Evolutionary conservation across 2,329 filamentous ascomycete species (phyloP).

Genomic region (Cercospora janseana): DNA sequence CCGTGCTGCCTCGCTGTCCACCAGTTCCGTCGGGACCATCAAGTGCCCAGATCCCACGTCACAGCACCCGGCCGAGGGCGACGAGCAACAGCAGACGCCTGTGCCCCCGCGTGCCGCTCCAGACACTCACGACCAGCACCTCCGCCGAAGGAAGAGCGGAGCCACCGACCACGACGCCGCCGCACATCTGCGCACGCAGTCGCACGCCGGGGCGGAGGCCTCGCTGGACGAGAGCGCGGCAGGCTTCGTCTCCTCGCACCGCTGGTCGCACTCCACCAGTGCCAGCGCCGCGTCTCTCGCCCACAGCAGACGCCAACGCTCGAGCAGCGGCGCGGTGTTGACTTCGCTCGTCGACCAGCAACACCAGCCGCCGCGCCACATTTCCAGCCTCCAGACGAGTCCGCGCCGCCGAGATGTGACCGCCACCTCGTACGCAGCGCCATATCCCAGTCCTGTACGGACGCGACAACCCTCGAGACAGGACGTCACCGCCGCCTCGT

Average conservation of each 20-base stretch:
- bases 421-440: constrained; percentile 13
- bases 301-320: constrained; percentile 40
- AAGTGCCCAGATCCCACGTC: constrained; percentile 42
- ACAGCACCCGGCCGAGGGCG: constrained; percentile 24
- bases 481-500: constrained; percentile 22
- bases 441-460: constrained; percentile 28
- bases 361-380: constrained; percentile 33
- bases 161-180: constrained; percentile 38
- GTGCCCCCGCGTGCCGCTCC: too few relatives aligned
- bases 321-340: constrained; percentile 40
- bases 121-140: constrained; percentile 28
- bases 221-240: constrained; percentile 22
- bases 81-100: too few relatives aligned
- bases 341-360: constrained; percentile 38
- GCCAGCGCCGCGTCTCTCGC: constrained; percentile 47
- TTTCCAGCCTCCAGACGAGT: constrained; percentile 39
- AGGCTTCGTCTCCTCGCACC: constrained; percentile 53
- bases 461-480: constrained; percentile 28
- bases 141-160: constrained; percentile 46
- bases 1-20: constrained; percentile 46
- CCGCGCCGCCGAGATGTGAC: constrained; percentile 35
- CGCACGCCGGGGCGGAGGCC: not conserved
- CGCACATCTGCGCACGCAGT: not conserved
- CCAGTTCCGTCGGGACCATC: constrained; percentile 44
- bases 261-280: constrained; percentile 58